phyloP scores from a whole-genome alignment of 441 rosid species.

The Populus tomentosa region DNA sequence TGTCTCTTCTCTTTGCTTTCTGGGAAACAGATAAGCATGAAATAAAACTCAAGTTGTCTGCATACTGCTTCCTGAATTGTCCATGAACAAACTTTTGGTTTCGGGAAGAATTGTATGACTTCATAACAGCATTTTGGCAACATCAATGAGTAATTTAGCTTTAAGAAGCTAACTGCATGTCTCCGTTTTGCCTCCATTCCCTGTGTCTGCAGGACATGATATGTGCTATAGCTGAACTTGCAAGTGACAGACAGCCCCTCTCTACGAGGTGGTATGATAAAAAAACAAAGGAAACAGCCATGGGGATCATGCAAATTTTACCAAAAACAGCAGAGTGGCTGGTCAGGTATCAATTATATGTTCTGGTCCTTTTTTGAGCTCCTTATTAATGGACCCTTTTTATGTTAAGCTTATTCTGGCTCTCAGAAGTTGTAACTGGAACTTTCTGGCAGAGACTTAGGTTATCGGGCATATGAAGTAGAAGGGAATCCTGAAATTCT shows the following conservation, averaged over 20 bases:
- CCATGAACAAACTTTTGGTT: background rate
- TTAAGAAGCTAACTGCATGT: background rate
- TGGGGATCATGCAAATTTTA: conserved; percentile 78
- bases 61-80: background rate
- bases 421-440: conserved; percentile 15
- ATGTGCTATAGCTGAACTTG: conserved; percentile 84
- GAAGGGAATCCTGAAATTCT: conserved; percentile 58
- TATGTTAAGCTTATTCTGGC: conserved; percentile 1
- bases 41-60: background rate
- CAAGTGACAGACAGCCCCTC: conserved; percentile 82
- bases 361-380: conserved; percentile 7
- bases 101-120: background rate
- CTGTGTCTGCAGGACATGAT: conserved; percentile 66
- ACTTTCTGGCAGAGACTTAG: conserved; percentile 52
- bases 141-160: background rate
- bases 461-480: conserved; percentile 53
- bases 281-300: conserved; percentile 61
- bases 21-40: background rate
- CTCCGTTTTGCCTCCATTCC: conserved; percentile 9
- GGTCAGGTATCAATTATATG: conserved; percentile 39
- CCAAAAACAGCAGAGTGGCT: conserved; percentile 66
- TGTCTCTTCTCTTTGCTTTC: background rate
- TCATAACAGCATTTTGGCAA: background rate
- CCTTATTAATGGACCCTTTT: background rate
- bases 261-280: conserved; percentile 50